phyloP scores from a whole-genome alignment of 352 stramenopile genomes.

The Phytophthora ramorum region DNA sequence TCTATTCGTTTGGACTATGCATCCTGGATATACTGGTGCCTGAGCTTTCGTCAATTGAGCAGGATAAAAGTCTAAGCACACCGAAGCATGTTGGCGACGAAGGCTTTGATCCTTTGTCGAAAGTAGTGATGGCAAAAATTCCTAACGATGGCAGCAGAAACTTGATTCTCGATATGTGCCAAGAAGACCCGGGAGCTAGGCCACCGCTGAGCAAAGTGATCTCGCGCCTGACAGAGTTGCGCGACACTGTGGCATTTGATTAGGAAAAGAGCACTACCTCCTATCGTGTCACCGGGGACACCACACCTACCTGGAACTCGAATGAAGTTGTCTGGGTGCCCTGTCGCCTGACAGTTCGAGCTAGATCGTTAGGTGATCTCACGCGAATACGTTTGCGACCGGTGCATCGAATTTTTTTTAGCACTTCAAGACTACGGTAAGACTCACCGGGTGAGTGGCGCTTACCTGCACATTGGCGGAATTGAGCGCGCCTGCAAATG shows the following conservation, averaged over 20 bases:
- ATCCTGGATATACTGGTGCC: conserved; percentile 35
- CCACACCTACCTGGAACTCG: neutral
- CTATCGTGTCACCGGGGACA: neutral
- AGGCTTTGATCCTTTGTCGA: conserved; percentile 7
- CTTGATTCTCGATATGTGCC: conserved; percentile 21
- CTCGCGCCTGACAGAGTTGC: conserved; percentile 4
- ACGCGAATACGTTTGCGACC: too few species aligned
- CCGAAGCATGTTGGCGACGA: conserved; percentile 12
- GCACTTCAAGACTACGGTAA: too few species aligned
- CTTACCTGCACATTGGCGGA: too few species aligned
- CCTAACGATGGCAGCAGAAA: neutral
- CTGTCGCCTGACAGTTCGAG: too few species aligned
- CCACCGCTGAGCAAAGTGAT: conserved; percentile 9
- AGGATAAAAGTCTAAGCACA: neutral
- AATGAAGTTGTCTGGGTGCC: too few species aligned
- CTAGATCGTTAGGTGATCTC: too few species aligned
- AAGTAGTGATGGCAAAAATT: conserved; percentile 1
- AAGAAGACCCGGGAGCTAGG: neutral
- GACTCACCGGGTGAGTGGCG: too few species aligned
- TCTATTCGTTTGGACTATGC: conserved; percentile 41
- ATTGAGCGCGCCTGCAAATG: too few species aligned
- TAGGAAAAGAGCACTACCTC: neutral
- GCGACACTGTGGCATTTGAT: neutral
- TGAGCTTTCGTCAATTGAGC: conserved; percentile 8
- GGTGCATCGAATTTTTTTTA: too few species aligned